phyloP scores from a whole-genome alignment of 129 eudicot genomes.

The Cynara cardunculus region DNA sequence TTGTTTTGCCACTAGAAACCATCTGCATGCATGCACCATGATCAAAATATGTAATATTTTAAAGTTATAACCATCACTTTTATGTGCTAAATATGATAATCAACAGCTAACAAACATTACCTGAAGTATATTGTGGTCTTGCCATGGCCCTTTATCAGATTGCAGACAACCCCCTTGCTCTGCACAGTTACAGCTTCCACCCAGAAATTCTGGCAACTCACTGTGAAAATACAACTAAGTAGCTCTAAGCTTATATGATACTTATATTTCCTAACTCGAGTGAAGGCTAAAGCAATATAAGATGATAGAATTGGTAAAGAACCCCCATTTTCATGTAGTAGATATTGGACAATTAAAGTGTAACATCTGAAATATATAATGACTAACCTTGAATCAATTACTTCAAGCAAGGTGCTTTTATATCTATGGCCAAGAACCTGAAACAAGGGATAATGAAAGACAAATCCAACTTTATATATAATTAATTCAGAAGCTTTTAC shows the following conservation, averaged over 20 bases:
- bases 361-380: background rate
- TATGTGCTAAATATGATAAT: background rate
- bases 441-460: background rate
- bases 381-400: constrained; percentile 62
- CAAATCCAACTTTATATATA: background rate
- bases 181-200: constrained; percentile 62
- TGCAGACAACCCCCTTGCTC: constrained; percentile 63
- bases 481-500: background rate
- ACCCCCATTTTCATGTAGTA: background rate
- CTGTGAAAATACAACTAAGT: constrained; percentile 22
- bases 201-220: constrained; percentile 69
- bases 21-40: constrained; percentile 35
- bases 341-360: background rate
- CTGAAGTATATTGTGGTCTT: constrained; percentile 47
- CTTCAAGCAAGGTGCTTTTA: constrained; percentile 60
- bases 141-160: constrained; percentile 82
- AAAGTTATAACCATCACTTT: background rate
- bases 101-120: constrained; percentile 18
- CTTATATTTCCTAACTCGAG: background rate
- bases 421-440: constrained; percentile 76
- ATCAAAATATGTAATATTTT: background rate
- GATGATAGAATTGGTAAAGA: background rate
- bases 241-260: background rate
- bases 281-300: background rate
- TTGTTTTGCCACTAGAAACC: constrained; percentile 46